phyloP scores from a whole-genome alignment of 176 grass and related monocot genomes.

The Areca catechu region DNA sequence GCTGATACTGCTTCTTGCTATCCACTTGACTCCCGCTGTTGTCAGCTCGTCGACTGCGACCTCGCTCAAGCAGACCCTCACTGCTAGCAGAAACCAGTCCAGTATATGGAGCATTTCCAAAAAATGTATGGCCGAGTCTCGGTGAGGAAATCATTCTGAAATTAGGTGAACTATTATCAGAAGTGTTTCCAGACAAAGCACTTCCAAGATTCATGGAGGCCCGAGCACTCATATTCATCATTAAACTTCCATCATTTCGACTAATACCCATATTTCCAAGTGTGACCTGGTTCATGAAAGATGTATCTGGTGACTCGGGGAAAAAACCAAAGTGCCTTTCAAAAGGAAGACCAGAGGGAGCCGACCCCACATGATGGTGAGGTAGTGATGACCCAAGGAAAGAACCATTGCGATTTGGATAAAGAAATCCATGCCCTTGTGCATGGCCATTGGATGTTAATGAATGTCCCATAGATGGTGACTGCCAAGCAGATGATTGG shows the following conservation, averaged over 20 bases:
- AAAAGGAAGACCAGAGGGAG: slow-evolving; percentile 33
- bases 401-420: slow-evolving; percentile 13
- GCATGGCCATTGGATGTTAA: slow-evolving; percentile 18
- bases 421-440: slow-evolving; percentile 19
- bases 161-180: slow-evolving; percentile 11
- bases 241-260: slow-evolving; percentile 15
- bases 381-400: slow-evolving; percentile 14
- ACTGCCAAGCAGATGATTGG: slow-evolving; percentile 25
- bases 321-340: slow-evolving; percentile 33
- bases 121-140: slow-evolving; percentile 6
- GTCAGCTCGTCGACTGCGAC: slow-evolving; percentile 11
- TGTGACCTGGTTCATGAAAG: slow-evolving; percentile 27
- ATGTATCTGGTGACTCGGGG: slow-evolving; percentile 19
- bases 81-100: slow-evolving; percentile 14
- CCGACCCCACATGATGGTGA: slow-evolving; percentile 28
- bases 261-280: slow-evolving; percentile 27
- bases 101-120: slow-evolving; percentile 14
- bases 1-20: slow-evolving; percentile 37
- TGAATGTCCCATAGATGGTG: slow-evolving; percentile 16
- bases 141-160: slow-evolving; percentile 11
- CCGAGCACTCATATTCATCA: slow-evolving; percentile 11
- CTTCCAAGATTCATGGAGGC: slow-evolving; percentile 8
- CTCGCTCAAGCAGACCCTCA: slow-evolving; percentile 26
- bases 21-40: slow-evolving; percentile 25
- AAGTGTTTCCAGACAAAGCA: slow-evolving; percentile 15